Evolutionary conservation across 805 yeast species (phyloP).

Genomic region (Kodamaea kakaduensis): DNA sequence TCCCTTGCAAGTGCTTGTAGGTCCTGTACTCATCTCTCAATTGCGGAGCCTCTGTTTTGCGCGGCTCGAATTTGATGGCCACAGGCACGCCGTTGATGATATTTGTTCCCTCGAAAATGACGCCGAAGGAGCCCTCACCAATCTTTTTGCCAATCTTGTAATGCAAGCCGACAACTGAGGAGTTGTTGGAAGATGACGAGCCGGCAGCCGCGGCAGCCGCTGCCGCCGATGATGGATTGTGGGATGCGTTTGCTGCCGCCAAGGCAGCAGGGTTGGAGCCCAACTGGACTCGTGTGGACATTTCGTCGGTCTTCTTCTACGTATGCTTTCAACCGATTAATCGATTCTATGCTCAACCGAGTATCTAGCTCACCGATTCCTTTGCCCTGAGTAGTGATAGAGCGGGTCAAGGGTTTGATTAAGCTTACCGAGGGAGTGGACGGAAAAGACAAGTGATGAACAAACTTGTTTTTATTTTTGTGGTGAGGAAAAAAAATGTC

Average conservation of each 20-base stretch:
- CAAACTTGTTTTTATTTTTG: conserved; percentile 5
- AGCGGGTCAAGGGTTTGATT: too few relatives aligned
- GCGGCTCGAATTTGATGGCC: conserved; percentile 77
- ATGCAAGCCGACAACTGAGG: conserved; percentile 56
- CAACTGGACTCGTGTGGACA: conserved; percentile 27
- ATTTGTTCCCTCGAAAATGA: conserved; percentile 77
- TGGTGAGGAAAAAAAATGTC: conserved; percentile 1
- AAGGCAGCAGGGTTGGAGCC: conserved; percentile 35
- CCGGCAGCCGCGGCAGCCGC: conserved; percentile 15
- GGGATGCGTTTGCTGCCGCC: conserved; percentile 38
- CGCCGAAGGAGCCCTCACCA: conserved; percentile 86
- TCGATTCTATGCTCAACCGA: too few relatives aligned
- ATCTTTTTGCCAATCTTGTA: conserved; percentile 79
- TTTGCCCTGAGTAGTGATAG: too few relatives aligned
- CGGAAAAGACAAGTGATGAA: conserved; percentile 6
- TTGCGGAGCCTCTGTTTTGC: conserved; percentile 81
- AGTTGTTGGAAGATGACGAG: conserved; percentile 23
- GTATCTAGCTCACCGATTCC: too few relatives aligned
- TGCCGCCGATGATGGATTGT: conserved; percentile 15
- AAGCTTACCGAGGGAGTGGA: conserved; percentile 3
- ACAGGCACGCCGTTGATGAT: conserved; percentile 61
- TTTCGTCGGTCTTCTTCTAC: conserved; percentile 4
- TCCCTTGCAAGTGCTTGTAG: conserved; percentile 64
- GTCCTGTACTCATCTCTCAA: conserved; percentile 77
- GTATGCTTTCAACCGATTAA: conserved; percentile 1